Base-by-base conservation (phyloP, 768 basidiomycete species). In the Mycena maculata region DNA sequence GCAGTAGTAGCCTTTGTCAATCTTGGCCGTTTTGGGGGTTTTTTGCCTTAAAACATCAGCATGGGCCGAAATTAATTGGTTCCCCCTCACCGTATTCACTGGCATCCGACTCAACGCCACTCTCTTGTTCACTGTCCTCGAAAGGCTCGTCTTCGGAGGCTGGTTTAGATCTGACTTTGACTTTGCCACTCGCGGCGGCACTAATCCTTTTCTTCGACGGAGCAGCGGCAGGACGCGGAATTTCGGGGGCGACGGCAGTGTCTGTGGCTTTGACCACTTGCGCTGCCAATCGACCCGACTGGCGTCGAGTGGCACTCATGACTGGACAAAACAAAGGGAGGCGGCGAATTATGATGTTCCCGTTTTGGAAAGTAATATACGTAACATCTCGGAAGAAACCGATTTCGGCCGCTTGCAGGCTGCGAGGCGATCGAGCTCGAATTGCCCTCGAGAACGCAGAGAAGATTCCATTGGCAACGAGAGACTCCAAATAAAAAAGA, bases 131-230 rank as follows among this genome's bases (percentile, higher is more conserved):
- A n/a, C n/a, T n/a, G 11, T 41, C 50, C 15, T 64, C 53, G 18
- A 57, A 41, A 3, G 68, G 75, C n/a, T 70, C 73, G 18, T 73
- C 65, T 18, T 73, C 69, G 15, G 63, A 67, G 1, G 18, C 20
- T 8, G 28, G 33, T 28, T 56, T 28, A 33, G 11, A 18, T 25
- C 30, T 39, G 59, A 25, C 13, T 25, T 10, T 30, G n/a, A 0
- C 2, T 31, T 12, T 57, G 38, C 38, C 22, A 9, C 12, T 13
- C 23, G 33, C 33, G 15, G 13, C 33, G 8, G 33, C 13, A 36
- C 13, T 36, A 13, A 36, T 36, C 13, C 33, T 36, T 36, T n/a
- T n/a, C n/a, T n/a, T n/a, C n/a, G n/a, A n/a, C n/a, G n/a, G 20
- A 18, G 41, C 41, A 9, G 18, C 49, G 30, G 39, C 15, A 22